These are phyloP conservation scores for Mortierella sp. DNA, from an alignment of 371 early-diverging fungal genomes.

Conservation along the genomic window DNA sequence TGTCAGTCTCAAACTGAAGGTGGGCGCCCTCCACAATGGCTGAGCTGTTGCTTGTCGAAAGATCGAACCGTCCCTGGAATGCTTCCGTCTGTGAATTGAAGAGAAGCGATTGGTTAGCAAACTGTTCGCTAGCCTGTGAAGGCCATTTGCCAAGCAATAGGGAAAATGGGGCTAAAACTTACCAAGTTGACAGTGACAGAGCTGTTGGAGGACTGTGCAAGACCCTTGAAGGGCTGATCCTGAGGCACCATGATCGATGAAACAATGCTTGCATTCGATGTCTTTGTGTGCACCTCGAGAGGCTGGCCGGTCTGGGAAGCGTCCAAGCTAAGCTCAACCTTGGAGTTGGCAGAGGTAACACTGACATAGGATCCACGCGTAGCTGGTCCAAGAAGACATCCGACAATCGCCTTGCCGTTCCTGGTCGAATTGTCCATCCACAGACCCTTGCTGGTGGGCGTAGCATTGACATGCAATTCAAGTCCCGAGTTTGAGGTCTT, in stretches of 20 bases:
- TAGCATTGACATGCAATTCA: conserved; percentile 48
- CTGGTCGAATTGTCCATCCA: conserved; percentile 37
- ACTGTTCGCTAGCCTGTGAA: no score
- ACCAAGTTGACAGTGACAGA: conserved; percentile 47
- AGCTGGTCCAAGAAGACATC: conserved; percentile 34
- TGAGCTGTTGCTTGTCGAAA: conserved; percentile 36
- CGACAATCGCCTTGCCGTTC: conserved; percentile 43
- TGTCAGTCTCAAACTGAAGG: conserved; percentile 29
- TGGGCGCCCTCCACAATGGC: conserved; percentile 35
- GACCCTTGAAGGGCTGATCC: conserved; percentile 31
- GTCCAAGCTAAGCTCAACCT: conserved; percentile 52
- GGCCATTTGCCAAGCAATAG: neutral
- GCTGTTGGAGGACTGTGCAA: conserved; percentile 24
- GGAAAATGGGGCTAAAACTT: conserved; percentile 1
- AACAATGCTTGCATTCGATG: conserved; percentile 35
- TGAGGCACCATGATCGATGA: conserved; percentile 49
- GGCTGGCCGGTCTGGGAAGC: conserved; percentile 44
- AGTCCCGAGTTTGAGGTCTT: conserved; percentile 32
- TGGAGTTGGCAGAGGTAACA: conserved; percentile 26
- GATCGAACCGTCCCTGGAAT: conserved; percentile 36
- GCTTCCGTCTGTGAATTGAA: conserved; percentile 31
- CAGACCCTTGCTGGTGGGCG: conserved; percentile 25
- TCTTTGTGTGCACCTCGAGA: conserved; percentile 39
- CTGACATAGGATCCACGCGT: conserved; percentile 23
- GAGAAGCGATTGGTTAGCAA: neutral